Conservation (phyloP, 179 eudicot genomes). For the Spergularia azorica region DNA sequence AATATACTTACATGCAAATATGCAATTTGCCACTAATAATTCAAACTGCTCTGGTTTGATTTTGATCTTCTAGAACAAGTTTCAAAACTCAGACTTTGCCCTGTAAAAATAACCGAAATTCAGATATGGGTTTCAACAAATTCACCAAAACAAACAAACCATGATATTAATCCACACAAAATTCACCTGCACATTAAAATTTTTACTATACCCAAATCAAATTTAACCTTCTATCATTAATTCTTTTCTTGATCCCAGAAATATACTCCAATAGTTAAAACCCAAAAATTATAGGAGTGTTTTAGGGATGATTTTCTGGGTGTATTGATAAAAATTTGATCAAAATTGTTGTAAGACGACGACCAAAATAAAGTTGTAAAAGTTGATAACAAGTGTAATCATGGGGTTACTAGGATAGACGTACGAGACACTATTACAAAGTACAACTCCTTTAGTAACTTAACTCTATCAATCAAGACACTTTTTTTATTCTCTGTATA, state of each 20-base stretch:
- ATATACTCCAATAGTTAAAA: background rate
- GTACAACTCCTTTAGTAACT: background rate
- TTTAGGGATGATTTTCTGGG: background rate
- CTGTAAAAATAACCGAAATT: background rate
- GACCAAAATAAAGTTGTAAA: too few species aligned
- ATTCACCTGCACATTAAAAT: background rate
- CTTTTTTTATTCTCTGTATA: too few species aligned
- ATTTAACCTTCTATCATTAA: background rate
- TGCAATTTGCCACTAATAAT: background rate
- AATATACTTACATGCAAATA: too few species aligned
- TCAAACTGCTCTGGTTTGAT: background rate
- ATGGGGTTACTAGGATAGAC: background rate
- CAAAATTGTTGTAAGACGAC: background rate
- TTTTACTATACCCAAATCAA: background rate
- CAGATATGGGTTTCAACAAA: background rate
- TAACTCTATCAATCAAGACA: too few species aligned
- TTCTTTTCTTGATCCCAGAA: too few species aligned
- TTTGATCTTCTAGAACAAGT: background rate
- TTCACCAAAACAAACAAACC: background rate
- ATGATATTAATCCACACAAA: background rate
- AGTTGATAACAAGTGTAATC: constrained; percentile 6
- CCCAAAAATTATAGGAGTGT: background rate
- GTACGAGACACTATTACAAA: constrained; percentile 5
- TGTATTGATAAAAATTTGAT: background rate
- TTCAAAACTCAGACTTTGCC: background rate